Evolutionary conservation across 208 protist species (phyloP), one percentile per base, ranked within the genome.

Genomic region (Leishmania aethiopica): DNA sequence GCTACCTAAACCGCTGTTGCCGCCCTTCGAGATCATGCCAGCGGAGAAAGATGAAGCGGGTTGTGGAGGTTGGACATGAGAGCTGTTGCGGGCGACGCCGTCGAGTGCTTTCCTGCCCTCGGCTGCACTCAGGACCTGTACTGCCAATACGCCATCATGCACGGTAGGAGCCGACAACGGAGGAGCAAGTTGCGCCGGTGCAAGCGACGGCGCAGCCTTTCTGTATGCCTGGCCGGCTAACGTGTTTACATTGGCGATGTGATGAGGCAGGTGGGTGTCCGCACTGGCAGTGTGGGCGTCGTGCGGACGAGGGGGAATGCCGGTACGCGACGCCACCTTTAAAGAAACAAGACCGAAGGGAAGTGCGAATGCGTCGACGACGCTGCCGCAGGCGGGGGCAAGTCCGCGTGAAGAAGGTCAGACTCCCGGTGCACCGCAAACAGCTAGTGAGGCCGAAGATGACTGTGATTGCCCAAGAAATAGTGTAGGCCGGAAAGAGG

Each of bases 291-390:
- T 62, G 53, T 2, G 22, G 37, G 57, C 75, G 55, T 78, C 75
- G 75, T 66, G 57, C 57, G 75, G 75, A 85, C 82, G 78, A 51
- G 15, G 60, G 2, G 49, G 51, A 57, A 22, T 19, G 67, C 45
- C 22, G 67, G 74, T 47, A 79, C n/a, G 45, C 25, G 80, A 85
- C 75, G 79, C 82, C 79, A 87, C 75, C 72, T 88, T 84, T 57
- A 32, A 76, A 77, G 42, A 77, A 62, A 45, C 32, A 15, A 8
- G 47, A 62, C n/a, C n/a, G 6, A n/a, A 77, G n/a, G 73, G 35
- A 64, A 77, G 32, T 3, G 53, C 51, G 22, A 72, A 72, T 47
- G 70, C 47, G 70, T 32, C 70, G 4, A 37, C 32, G 45, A 25
- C n/a, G 13, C 2, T 74, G 70, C 45, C 42, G 40, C 70, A 32